Conservation (phyloP, 768 basidiomycete species). For the Mycena venus region DNA sequence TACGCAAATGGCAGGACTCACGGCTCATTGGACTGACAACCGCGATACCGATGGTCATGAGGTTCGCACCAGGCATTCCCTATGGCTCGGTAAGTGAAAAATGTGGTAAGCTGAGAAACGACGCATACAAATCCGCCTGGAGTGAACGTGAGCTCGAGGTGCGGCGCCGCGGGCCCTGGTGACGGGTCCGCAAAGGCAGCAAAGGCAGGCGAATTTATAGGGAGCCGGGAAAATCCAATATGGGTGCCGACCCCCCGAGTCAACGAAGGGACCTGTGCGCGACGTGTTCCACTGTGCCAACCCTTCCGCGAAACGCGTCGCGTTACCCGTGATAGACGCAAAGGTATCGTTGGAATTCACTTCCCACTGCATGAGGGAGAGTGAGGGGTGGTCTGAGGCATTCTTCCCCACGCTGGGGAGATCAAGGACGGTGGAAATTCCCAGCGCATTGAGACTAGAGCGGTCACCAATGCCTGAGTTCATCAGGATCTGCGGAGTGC, state of each 20-base stretch:
- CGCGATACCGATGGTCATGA: neutral
- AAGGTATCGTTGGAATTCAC: neutral
- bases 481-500: conserved; percentile 14
- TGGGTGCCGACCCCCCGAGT: neutral
- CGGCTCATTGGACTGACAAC: conserved; percentile 8
- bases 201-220: neutral
- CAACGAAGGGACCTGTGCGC: conserved; percentile 11
- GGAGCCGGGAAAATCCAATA: neutral
- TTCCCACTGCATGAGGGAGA: neutral
- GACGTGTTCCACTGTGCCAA: conserved; percentile 7
- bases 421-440: neutral
- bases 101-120: neutral
- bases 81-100: neutral
- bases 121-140: neutral
- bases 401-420: conserved; percentile 11
- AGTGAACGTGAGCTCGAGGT: neutral
- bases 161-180: neutral
- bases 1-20: neutral
- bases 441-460: neutral
- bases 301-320: neutral
- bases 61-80: neutral
- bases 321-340: neutral
- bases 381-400: neutral
- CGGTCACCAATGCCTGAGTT: conserved; percentile 3
- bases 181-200: neutral